Evolutionary conservation across 306 rosid genomes (phyloP), one percentile per base, ranked within the genome.

Genomic region (Prinsepia uniflora): DNA sequence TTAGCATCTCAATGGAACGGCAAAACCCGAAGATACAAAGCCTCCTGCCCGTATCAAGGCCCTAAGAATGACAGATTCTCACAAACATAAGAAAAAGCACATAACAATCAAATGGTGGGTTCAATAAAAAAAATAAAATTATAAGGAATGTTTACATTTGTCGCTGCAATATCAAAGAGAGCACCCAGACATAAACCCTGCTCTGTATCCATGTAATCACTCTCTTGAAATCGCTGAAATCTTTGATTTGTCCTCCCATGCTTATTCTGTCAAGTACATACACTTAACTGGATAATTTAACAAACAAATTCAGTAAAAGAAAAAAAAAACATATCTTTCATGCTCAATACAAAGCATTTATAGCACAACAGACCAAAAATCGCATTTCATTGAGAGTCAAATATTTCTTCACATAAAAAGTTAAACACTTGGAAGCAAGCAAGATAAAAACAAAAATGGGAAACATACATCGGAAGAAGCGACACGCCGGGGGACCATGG

Each of bases 1-100:
- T 90, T 46, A 93, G 90, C 98, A 93, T 93, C 85, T 93, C 98
- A 65, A 93, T 80, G 70, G 98, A 93, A 62, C 94, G 97, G 84
- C 98, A 93, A 78, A 90, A 93, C 15, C 98, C 97, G 72, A 86
- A 88, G 64, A 93, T 90, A 66, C 98, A 93, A 19, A 93, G 90
- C 77, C 89, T 85, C 84, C 98, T 83, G 17, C 97, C 92, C 92
- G 67, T 84, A 81, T 93, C 96, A 74, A 90, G 98, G 72, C 98
- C 98, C 98, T 94, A 67, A 30, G 42, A 77, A 71, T 55, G 54
- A 81, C 56, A 75, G 41, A 24, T 63, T 49, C 44, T 68, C 40
- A 61, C 54, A 76, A 17, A 57, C 65, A 75, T 75, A 70, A 59
- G 58, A 76, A 18, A 18, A 47, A 6, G 39, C 46, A 58, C 47